phyloP scores from a whole-genome alignment of 2,329 filamentous ascomycete species.

The Botrytis galanthina region DNA sequence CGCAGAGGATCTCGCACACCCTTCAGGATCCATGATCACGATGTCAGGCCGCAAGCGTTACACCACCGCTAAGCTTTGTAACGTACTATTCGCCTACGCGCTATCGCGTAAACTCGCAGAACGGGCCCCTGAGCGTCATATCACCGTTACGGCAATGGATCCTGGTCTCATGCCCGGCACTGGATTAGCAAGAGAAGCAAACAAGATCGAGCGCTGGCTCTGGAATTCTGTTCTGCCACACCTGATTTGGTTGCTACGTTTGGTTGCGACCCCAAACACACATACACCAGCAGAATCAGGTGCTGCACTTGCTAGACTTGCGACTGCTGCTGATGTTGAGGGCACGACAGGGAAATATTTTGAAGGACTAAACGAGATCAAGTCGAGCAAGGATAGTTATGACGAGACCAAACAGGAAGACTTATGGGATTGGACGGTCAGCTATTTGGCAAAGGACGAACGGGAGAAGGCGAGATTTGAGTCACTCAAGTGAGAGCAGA shows the following conservation, averaged over 20 bases:
- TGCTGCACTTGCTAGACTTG: conserved; percentile 43
- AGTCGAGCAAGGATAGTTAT: conserved; percentile 46
- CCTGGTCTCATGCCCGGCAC: conserved; percentile 51
- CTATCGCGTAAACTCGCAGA: conserved; percentile 41
- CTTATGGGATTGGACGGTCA: conserved; percentile 49
- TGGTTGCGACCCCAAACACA: conserved; percentile 40
- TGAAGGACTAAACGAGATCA: conserved; percentile 43
- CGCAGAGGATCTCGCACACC: conserved; percentile 47
- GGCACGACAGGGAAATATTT: conserved; percentile 45
- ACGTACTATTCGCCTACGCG: conserved; percentile 50
- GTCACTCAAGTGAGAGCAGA: conserved; percentile 7
- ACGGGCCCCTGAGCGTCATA: conserved; percentile 30
- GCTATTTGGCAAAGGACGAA: conserved; percentile 31
- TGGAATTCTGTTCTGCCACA: conserved; percentile 41
- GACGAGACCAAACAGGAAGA: conserved; percentile 48
- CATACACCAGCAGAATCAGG: conserved; percentile 44
- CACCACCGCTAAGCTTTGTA: conserved; percentile 46
- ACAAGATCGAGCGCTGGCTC: conserved; percentile 36
- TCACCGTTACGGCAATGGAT: conserved; percentile 46
- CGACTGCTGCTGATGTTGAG: conserved; percentile 38
- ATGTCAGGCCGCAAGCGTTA: conserved; percentile 44
- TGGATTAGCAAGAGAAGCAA: conserved; percentile 42
- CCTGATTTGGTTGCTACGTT: conserved; percentile 41
- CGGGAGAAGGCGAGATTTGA: conserved; percentile 16
- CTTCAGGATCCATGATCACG: conserved; percentile 23